These are phyloP conservation scores for Thermoascus crustaceus DNA, from an alignment of 2,329 filamentous ascomycete species.

Conservation along the genomic window DNA sequence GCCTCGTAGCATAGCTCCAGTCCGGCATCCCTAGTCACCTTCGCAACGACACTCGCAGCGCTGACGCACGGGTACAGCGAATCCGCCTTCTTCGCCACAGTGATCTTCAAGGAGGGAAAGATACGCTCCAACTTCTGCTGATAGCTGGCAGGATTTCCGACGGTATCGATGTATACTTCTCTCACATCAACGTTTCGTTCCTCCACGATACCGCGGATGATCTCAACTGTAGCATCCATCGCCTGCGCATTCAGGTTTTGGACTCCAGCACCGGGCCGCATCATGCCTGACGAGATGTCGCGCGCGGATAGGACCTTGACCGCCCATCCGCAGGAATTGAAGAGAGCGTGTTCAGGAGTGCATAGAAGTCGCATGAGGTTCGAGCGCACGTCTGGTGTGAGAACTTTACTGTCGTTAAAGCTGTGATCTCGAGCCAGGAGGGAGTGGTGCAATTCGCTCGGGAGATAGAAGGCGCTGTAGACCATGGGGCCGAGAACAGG, in stretches of 20 bases:
- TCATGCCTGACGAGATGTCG: slow-evolving; percentile 73
- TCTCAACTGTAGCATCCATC: slow-evolving; percentile 77
- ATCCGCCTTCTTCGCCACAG: slow-evolving; percentile 85
- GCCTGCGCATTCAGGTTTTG: slow-evolving; percentile 97
- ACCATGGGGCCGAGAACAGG: slow-evolving; percentile 79
- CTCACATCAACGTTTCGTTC: slow-evolving; percentile 66
- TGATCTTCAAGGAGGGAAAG: slow-evolving; percentile 69
- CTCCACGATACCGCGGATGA: slow-evolving; percentile 70
- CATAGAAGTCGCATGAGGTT: slow-evolving; percentile 65
- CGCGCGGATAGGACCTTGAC: slow-evolving; percentile 71
- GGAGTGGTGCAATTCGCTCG: slow-evolving; percentile 56
- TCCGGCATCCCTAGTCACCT: slow-evolving; percentile 87
- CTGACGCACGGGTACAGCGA: slow-evolving; percentile 87
- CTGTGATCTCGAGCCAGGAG: slow-evolving; percentile 71
- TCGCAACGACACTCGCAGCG: slow-evolving; percentile 88
- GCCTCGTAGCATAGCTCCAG: slow-evolving; percentile 67
- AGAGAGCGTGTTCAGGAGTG: slow-evolving; percentile 51
- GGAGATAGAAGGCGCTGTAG: slow-evolving; percentile 63
- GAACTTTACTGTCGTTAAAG: slow-evolving; percentile 92
- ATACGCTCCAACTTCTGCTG: slow-evolving; percentile 75
- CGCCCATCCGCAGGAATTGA: slow-evolving; percentile 71
- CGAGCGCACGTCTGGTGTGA: slow-evolving; percentile 71
- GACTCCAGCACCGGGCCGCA: slow-evolving; percentile 44
- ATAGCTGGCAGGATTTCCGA: slow-evolving; percentile 74
- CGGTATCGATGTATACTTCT: slow-evolving; percentile 92